A percentile compares a stretch with the other conserved stretches of the same genome.
Conservation (phyloP, 2,329 filamentous ascomycete species). For the Knufia petricola region DNA sequence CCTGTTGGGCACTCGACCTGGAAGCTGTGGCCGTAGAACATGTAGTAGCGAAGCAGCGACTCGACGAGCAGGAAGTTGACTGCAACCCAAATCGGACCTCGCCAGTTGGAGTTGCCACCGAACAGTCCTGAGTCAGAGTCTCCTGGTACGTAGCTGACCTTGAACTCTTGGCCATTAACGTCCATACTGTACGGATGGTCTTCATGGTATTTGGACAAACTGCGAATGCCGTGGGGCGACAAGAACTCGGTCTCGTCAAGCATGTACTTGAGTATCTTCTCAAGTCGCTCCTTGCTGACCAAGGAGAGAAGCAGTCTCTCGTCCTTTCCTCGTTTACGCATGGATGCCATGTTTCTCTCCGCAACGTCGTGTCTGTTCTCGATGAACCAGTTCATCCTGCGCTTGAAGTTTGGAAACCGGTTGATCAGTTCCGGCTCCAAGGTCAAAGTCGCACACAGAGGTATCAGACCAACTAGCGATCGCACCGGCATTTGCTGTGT, state of each 20-base stretch:
- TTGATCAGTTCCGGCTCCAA: constrained; percentile 90
- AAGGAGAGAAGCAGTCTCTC: constrained; percentile 79
- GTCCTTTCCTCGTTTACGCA: constrained; percentile 80
- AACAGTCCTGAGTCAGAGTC: constrained; percentile 93
- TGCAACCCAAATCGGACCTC: constrained; percentile 89
- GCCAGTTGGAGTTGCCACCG: constrained; percentile 96
- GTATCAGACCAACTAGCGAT: constrained; percentile 87
- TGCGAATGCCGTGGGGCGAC: constrained; percentile 80
- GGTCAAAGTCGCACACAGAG: constrained; percentile 83
- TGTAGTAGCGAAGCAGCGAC: constrained; percentile 86
- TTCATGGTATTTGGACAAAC: constrained; percentile 83
- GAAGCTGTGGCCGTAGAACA: constrained; percentile 85
- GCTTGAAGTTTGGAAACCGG: constrained; percentile 85
- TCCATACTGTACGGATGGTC: constrained; percentile 90
- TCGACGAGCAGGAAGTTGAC: constrained; percentile 94
- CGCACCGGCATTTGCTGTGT: constrained; percentile 85
- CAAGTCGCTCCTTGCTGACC: constrained; percentile 84
- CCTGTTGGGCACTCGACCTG: constrained; percentile 90
- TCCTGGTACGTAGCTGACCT: constrained; percentile 83
- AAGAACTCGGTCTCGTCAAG: constrained; percentile 90
- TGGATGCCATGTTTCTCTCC: constrained; percentile 89
- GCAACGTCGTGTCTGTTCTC: constrained; percentile 77
- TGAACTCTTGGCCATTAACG: constrained; percentile 82
- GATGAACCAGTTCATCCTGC: constrained; percentile 87
- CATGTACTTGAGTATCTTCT: constrained; percentile 84